A percentile compares a stretch with the other conserved stretches of the same genome.
phyloP scores from a whole-genome alignment of 257 asterid genomes.

The Solanum pimpinellifolium region DNA sequence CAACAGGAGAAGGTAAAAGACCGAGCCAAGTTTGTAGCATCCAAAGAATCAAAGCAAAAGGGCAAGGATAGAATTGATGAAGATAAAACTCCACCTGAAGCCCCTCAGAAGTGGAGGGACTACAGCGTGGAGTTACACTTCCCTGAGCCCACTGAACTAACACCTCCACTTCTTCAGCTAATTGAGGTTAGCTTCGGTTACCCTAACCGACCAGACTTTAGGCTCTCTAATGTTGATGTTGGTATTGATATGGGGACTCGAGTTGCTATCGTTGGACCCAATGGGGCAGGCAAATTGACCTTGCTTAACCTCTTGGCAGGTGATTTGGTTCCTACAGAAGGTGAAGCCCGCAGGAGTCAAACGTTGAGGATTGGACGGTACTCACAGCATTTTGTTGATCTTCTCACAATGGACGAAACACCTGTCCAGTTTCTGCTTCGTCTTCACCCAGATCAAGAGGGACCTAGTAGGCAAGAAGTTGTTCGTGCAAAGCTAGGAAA shows the following conservation, averaged over 20 bases:
- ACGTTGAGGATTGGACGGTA: slow-evolving; percentile 26
- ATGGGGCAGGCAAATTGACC: slow-evolving; percentile 69
- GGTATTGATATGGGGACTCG: slow-evolving; percentile 81
- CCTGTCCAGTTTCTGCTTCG: slow-evolving; percentile 12
- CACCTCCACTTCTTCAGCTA: slow-evolving; percentile 57
- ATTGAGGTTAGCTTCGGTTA: slow-evolving; percentile 59
- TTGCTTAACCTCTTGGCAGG: slow-evolving; percentile 65
- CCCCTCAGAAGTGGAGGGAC: slow-evolving; percentile 57
- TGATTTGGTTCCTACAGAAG: slow-evolving; percentile 22
- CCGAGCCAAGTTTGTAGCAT: slow-evolving; percentile 40
- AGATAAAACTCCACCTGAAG: slow-evolving; percentile 38
- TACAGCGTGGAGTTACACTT: slow-evolving; percentile 64
- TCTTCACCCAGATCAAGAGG: slow-evolving; percentile 16
- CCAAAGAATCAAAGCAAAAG: slow-evolving; percentile 46
- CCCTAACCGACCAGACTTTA: slow-evolving; percentile 49
- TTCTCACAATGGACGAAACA: slow-evolving; percentile 18
- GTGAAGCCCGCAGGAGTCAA: slow-evolving; percentile 26
- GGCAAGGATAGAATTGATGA: slow-evolving; percentile 40
- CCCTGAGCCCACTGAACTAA: slow-evolving; percentile 60
- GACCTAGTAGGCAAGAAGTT: slow-evolving; percentile 17
- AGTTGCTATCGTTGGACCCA: slow-evolving; percentile 60
- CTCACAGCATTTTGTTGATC: slow-evolving; percentile 19
- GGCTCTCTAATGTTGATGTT: slow-evolving; percentile 49
- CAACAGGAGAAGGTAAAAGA: slow-evolving; percentile 62
- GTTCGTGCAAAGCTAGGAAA: slow-evolving; percentile 18